Evolutionary conservation across 257 asterid genomes (phyloP), one percentile per base, ranked within the genome.

Genomic region (Nicotiana otophora): DNA sequence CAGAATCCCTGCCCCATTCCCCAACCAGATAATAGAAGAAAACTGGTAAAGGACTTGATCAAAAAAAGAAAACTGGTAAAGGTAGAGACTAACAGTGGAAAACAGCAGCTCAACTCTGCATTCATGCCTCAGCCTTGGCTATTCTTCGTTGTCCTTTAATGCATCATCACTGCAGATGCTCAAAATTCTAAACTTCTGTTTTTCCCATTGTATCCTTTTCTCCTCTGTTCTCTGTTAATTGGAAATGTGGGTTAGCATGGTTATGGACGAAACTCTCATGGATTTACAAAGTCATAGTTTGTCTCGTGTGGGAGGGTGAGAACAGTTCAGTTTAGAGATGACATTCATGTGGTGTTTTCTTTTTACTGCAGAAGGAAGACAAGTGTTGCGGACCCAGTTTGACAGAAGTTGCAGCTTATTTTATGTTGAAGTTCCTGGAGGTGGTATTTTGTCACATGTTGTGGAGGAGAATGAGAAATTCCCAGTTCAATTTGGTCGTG

Each of bases 401-500:
- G 92, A 90, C 80, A 88, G 87, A 83, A 89, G 81, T 88, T 88
- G 86, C 86, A 90, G 93, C 89, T 89, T 93, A 86, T 96, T 96
- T 87, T 96, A 96, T 80, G 99, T 89, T 81, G 99, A 96, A 89
- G 89, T 91, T 86, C 98, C 99, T 84, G 95, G 92, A 51, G 97
- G 97, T 84, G 86, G 88, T 81, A 87, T 94, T 83, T 83, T 96
- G 82, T 90, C 86, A 2, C 99, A 96, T 82, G 84, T 74, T 26
- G 90, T 93, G 61, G 93, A 92, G 86, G 98, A 94, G 89, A 92
- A 91, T 39, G 98, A 93, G 85, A 96, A 81, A 57, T 94, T 96
- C 86, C 98, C 99, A 26, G 86, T 81, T 81, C 99, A 96, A 87
- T 96, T 96, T 87, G 99, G 99, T 19, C 98, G 99, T 23, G 98